phyloP scores from a whole-genome alignment of 768 basidiomycete genomes.

The Kwoniella pini region DNA sequence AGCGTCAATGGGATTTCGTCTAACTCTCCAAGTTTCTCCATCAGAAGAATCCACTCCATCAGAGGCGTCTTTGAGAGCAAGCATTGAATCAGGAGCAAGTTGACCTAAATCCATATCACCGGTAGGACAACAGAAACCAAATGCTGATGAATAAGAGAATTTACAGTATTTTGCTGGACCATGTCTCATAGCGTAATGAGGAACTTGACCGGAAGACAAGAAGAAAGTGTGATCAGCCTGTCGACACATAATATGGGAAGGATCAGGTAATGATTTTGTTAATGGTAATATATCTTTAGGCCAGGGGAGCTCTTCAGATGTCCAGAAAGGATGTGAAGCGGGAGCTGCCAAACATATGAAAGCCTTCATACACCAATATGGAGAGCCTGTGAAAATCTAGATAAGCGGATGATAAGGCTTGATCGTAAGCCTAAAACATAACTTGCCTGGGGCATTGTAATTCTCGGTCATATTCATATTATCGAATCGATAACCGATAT shows the following conservation, averaged over 20 bases:
- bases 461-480: slow-evolving; percentile 74
- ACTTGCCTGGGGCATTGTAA: slow-evolving; percentile 61
- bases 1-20: slow-evolving; percentile 66
- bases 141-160: slow-evolving; percentile 72
- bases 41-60: slow-evolving; percentile 49
- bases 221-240: slow-evolving; percentile 65
- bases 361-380: slow-evolving; percentile 80
- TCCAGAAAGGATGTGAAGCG: slow-evolving; percentile 72
- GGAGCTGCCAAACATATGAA: slow-evolving; percentile 69
- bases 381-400: slow-evolving; percentile 69
- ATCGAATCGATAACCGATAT: slow-evolving; percentile 70
- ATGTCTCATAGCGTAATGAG: slow-evolving; percentile 75
- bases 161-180: slow-evolving; percentile 79
- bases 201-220: slow-evolving; percentile 74
- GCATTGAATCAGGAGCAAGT: slow-evolving; percentile 68
- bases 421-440: no score
- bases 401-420: no score
- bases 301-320: slow-evolving; percentile 66
- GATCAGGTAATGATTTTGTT: slow-evolving; percentile 63
- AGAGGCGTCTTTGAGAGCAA: slow-evolving; percentile 68
- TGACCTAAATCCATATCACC: slow-evolving; percentile 70
- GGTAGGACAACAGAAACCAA: slow-evolving; percentile 73
- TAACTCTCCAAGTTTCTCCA: slow-evolving; percentile 72
- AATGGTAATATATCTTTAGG: slow-evolving; percentile 60
- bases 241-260: slow-evolving; percentile 69